Evolutionary conservation across 2,329 filamentous ascomycete species (phyloP).

Genomic region (Xylaria sp.): DNA sequence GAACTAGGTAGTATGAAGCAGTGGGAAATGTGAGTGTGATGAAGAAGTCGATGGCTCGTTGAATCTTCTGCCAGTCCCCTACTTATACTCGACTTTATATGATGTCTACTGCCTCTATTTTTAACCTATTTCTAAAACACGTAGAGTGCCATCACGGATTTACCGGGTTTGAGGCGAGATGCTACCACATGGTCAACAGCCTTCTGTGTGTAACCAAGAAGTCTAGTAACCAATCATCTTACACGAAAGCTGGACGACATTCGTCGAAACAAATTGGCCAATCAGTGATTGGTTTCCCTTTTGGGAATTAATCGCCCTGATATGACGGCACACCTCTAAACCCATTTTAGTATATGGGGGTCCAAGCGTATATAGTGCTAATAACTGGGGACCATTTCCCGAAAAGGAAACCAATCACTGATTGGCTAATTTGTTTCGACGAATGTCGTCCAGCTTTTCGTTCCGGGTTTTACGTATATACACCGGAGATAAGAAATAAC

Average conservation of each 20-base stretch:
- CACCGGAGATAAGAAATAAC: slow-evolving; percentile 14
- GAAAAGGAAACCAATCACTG: slow-evolving; percentile 32
- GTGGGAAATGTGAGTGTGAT: background rate
- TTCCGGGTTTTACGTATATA: too few relatives aligned
- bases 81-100: slow-evolving; percentile 26
- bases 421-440: slow-evolving; percentile 1
- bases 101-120: background rate
- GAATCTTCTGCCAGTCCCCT: background rate
- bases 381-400: too few relatives aligned
- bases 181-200: background rate
- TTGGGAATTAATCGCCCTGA: slow-evolving; percentile 27
- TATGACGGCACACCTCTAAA: too few relatives aligned
- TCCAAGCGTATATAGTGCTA: too few relatives aligned
- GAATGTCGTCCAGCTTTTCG: background rate
- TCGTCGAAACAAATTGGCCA: background rate
- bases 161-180: slow-evolving; percentile 29
- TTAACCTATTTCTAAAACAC: background rate
- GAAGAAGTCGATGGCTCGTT: slow-evolving; percentile 5
- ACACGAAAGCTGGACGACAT: slow-evolving; percentile 13
- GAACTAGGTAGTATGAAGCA: background rate
- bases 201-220: background rate
- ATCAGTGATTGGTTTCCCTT: slow-evolving; percentile 32
- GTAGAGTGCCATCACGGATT: slow-evolving; percentile 20
- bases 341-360: too few relatives aligned
- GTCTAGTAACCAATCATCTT: slow-evolving; percentile 32